Conservation (phyloP, 208 protist species). For the Wallacemonas rigidus region DNA sequence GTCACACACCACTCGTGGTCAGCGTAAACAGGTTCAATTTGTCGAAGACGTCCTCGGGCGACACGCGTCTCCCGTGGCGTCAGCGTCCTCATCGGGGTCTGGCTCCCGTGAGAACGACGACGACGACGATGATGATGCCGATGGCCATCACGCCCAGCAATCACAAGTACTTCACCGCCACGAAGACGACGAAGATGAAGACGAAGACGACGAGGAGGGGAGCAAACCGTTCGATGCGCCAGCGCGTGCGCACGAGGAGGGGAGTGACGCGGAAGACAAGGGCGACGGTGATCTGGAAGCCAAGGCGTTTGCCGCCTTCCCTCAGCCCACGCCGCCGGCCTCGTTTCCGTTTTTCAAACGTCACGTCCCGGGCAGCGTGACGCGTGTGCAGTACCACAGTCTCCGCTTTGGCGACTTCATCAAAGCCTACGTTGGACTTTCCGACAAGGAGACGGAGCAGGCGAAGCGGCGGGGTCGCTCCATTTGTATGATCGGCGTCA, state of each 20-base stretch:
- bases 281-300: constrained; percentile 13
- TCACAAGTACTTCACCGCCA: constrained; percentile 26
- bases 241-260: too few relatives aligned
- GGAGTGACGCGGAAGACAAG: background rate
- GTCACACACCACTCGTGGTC: background rate
- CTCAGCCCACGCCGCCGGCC: constrained; percentile 22
- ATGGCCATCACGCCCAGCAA: constrained; percentile 37
- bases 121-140: constrained; percentile 6
- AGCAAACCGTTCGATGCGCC: background rate
- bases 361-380: constrained; percentile 14
- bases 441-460: constrained; percentile 45
- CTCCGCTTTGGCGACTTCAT: constrained; percentile 73
- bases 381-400: constrained; percentile 53
- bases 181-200: constrained; percentile 15
- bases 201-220: constrained; percentile 20
- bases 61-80: background rate
- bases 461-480: constrained; percentile 48
- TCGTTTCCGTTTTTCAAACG: constrained; percentile 20
- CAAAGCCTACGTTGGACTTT: constrained; percentile 64
- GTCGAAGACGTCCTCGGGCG: background rate
- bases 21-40: constrained; percentile 8
- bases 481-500: constrained; percentile 69
- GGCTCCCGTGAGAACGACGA: constrained; percentile 11
- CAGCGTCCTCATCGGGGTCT: background rate
- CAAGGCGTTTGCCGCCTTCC: constrained; percentile 15